Base-by-base conservation (phyloP, 495 filamentous ascomycete species). In the Hypoxylon cercidicola region DNA sequence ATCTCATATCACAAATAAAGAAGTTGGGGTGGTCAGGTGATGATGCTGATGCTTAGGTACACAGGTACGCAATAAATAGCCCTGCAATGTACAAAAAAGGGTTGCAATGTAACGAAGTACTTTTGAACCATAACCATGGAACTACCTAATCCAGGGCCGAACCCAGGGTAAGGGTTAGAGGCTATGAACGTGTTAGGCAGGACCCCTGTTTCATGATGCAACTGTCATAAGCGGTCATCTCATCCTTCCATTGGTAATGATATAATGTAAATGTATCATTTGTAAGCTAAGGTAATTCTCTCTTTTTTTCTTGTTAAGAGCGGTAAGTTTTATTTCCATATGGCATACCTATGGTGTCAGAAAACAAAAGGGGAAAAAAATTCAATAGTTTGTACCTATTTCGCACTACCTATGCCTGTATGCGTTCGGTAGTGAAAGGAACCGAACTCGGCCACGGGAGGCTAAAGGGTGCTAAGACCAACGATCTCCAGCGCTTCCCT, bases 1-100 rank as follows among this genome's bases (percentile, higher is more conserved):
- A 9, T 37, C 34, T 12, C 13, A 37, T 37, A 37, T 37, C 34
- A 37, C 3, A 37, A 12, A n/a, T 37, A 37, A 2, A n/a, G 34
- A 37, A 11, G 34, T 37, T 12, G 10, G 10, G 34, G 35, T 30
- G 35, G 55, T 58, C 43, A 58, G 55, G 55, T 58, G 55, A 58
- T 34, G 13, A 48, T 37, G 34, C 10, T 2, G 11, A n/a, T n/a
- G n/a, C n/a, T n/a, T n/a, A n/a, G n/a, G n/a, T n/a, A n/a, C n/a
- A n/a, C n/a, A n/a, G n/a, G n/a, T n/a, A n/a, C n/a, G n/a, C n/a
- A n/a, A n/a, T n/a, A n/a, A n/a, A n/a, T n/a, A n/a, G n/a, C n/a
- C n/a, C 34, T 3, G 34, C 2, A n/a, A 37, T 37, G 10, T 12
- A 9, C 44, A 21, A 41, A 25, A 39, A 19, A 30, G 13, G 32